Percentiles rank a stretch among this genome's conserved stretches.
These are phyloP conservation scores for Fusarium pilosicola DNA, from an alignment of 2,329 filamentous ascomycete genomes.

Conservation along the genomic window DNA sequence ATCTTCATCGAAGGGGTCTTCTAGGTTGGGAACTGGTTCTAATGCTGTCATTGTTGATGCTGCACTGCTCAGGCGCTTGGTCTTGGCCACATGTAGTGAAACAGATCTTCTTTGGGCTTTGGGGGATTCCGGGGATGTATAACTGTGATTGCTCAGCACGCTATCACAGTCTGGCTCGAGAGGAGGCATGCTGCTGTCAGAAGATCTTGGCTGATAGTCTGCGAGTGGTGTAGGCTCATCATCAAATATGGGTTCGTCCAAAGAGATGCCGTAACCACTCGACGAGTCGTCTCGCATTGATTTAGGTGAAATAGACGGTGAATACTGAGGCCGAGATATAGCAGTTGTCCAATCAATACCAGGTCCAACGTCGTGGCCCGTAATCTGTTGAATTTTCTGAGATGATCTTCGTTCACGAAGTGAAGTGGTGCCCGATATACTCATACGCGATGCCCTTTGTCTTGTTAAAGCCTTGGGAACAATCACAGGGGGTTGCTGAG, in stretches of 20 bases:
- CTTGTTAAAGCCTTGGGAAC: constrained; percentile 24
- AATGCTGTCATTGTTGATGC: constrained; percentile 6
- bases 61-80: constrained; percentile 25
- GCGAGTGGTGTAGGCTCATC: constrained; percentile 26
- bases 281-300: constrained; percentile 38
- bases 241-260: constrained; percentile 38
- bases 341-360: constrained; percentile 30
- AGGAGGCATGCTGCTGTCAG: constrained; percentile 37
- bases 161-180: constrained; percentile 42
- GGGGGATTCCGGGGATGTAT: constrained; percentile 30
- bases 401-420: constrained; percentile 45
- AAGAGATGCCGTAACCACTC: constrained; percentile 36
- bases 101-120: constrained; percentile 14
- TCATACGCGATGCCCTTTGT: constrained; percentile 33
- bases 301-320: constrained; percentile 31
- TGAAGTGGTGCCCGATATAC: constrained; percentile 27
- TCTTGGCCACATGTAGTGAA: constrained; percentile 28
- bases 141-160: constrained; percentile 39
- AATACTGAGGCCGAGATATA: constrained; percentile 16
- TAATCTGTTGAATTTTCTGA: constrained; percentile 56
- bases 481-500: constrained; percentile 24
- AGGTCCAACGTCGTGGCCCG: constrained; percentile 51
- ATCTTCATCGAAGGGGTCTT: constrained; percentile 28
- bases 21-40: constrained; percentile 7
- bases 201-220: constrained; percentile 30